phyloP scores from a whole-genome alignment of 768 basidiomycete genomes.

The Baorangia bicolor region DNA sequence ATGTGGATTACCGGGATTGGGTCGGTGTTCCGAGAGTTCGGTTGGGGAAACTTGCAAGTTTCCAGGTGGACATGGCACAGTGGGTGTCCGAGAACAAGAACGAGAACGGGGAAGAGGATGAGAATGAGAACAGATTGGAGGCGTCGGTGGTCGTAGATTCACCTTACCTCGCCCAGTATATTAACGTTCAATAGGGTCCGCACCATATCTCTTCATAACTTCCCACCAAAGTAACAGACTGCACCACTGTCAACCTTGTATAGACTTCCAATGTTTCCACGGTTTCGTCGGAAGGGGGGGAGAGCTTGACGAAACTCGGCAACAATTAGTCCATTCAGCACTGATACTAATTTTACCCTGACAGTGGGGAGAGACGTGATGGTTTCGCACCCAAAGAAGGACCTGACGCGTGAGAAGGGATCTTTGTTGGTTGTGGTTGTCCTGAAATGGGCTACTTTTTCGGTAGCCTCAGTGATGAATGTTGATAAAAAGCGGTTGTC shows the following conservation, averaged over 20 bases:
- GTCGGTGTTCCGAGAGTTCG: background rate
- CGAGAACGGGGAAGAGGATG: background rate
- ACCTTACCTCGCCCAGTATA: slow-evolving; percentile 13
- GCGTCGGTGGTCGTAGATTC: slow-evolving; percentile 6
- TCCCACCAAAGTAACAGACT: background rate
- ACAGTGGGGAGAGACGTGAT: background rate
- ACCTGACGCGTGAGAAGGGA: background rate
- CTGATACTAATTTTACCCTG: background rate
- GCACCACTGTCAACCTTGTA: background rate
- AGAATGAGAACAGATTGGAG: background rate
- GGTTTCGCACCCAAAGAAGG: background rate
- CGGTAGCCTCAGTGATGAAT: background rate
- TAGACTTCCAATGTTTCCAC: background rate
- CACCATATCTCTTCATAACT: background rate
- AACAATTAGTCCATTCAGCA: background rate
- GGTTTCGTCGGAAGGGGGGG: slow-evolving; percentile 2
- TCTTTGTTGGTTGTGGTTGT: too few species aligned
- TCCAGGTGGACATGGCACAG: background rate
- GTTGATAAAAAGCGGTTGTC: background rate
- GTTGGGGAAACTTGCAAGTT: background rate
- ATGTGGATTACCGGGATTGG: too few species aligned
- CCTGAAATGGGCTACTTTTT: background rate
- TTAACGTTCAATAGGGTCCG: background rate
- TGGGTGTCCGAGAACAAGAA: background rate
- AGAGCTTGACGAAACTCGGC: background rate